Percentiles rank a stretch among this genome's conserved stretches.
Conservation (phyloP, 495 filamentous ascomycete species). For the Tricharina praecox region DNA sequence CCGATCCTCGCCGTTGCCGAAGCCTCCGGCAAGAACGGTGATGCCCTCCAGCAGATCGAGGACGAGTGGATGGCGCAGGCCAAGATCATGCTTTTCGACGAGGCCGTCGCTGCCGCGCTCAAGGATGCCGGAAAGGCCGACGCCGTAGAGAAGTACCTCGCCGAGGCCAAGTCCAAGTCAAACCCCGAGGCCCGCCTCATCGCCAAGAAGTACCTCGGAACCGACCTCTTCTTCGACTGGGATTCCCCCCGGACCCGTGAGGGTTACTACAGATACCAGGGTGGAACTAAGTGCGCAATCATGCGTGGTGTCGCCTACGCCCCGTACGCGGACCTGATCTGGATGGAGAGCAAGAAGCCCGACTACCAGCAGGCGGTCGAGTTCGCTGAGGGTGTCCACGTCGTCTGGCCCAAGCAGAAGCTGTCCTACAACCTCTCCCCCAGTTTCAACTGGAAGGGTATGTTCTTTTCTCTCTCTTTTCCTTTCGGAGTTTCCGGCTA, state of each 20-base stretch:
- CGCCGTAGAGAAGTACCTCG: constrained; percentile 47
- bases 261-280: constrained; percentile 82
- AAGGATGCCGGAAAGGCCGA: constrained; percentile 48
- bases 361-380: constrained; percentile 85
- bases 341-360: constrained; percentile 97
- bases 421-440: constrained; percentile 95
- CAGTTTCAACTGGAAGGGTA: constrained; percentile 92
- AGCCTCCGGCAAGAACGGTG: constrained; percentile 60
- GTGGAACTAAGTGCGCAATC: constrained; percentile 79
- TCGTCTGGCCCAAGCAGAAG: constrained; percentile 93
- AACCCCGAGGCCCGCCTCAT: constrained; percentile 68
- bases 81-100: constrained; percentile 76
- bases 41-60: constrained; percentile 77
- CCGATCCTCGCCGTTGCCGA: constrained; percentile 85
- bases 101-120: constrained; percentile 74
- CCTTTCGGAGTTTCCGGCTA: too few relatives aligned
- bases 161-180: constrained; percentile 59
- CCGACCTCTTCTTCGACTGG: constrained; percentile 85
- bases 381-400: constrained; percentile 86
- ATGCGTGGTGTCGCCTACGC: constrained; percentile 86
- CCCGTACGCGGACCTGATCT: constrained; percentile 86
- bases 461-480: neutral
- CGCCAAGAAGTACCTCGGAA: constrained; percentile 64
- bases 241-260: constrained; percentile 77
- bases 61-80: constrained; percentile 72